Conservation (phyloP, 768 basidiomycete species). For the Mycena galopus region DNA sequence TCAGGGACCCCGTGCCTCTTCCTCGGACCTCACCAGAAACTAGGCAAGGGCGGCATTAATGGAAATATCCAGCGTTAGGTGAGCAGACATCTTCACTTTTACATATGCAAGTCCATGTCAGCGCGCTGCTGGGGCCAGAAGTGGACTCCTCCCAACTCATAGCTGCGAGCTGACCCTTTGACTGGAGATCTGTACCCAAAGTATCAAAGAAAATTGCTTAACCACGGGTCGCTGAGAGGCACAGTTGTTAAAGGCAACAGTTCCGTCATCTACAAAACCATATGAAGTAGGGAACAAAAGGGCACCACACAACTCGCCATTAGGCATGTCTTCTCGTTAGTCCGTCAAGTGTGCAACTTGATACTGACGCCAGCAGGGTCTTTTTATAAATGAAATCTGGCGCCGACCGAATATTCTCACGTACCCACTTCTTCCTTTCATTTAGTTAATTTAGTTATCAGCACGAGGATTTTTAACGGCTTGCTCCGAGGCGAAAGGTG, state of each 20-base stretch:
- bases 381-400: conserved; percentile 17
- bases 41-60: conserved; percentile 41
- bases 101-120: conserved; percentile 69
- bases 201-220: conserved; percentile 8
- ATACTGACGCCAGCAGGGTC: neutral
- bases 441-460: too few species aligned
- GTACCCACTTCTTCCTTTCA: conserved; percentile 15
- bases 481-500: too few species aligned
- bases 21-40: conserved; percentile 66
- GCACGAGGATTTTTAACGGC: neutral
- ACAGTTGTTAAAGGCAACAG: conserved; percentile 58
- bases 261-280: conserved; percentile 27
- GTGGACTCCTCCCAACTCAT: conserved; percentile 69
- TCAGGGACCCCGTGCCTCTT: conserved; percentile 62
- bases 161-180: conserved; percentile 52
- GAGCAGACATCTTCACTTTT: conserved; percentile 58
- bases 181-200: conserved; percentile 65
- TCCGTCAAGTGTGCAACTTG: neutral
- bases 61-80: conserved; percentile 15
- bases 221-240: conserved; percentile 28
- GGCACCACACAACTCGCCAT: conserved; percentile 14
- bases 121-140: conserved; percentile 59
- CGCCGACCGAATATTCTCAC: conserved; percentile 24
- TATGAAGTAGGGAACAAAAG: conserved; percentile 5
- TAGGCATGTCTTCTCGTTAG: conserved; percentile 20